Evolutionary conservation across 441 rosid genomes (phyloP).

Genomic region (Gossypium schwendimanii): DNA sequence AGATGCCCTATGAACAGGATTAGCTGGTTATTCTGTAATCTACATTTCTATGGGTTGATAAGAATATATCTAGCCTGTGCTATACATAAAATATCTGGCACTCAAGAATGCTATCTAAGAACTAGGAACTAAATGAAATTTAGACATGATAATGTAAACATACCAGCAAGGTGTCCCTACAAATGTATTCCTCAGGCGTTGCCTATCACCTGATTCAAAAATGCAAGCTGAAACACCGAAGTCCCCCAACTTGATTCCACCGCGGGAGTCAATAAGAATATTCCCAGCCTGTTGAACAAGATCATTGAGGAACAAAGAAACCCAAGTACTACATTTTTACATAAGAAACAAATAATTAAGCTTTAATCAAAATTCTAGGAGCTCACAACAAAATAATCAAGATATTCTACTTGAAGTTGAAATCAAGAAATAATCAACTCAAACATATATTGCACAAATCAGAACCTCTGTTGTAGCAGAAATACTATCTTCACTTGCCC

Average conservation of each 20-base stretch:
- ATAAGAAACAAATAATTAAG: not conserved
- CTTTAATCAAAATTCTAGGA: not conserved
- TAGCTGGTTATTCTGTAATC: not conserved
- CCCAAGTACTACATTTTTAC: not conserved
- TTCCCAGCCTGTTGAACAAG: slow-evolving; percentile 67
- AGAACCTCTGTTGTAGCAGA: not conserved
- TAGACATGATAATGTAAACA: slow-evolving; percentile 7
- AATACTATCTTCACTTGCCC: not conserved
- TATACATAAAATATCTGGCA: not conserved
- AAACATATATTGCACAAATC: slow-evolving; percentile 7
- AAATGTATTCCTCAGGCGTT: slow-evolving; percentile 92
- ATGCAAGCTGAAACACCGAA: slow-evolving; percentile 98
- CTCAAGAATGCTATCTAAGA: not conserved
- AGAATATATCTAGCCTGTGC: not conserved
- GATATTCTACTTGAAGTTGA: not conserved
- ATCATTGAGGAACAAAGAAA: slow-evolving; percentile 8
- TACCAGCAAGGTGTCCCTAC: slow-evolving; percentile 99
- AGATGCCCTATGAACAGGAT: not conserved
- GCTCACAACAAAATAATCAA: slow-evolving; percentile 1
- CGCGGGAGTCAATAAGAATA: slow-evolving; percentile 72
- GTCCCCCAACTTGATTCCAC: slow-evolving; percentile 83
- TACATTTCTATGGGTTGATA: not conserved
- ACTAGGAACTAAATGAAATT: not conserved
- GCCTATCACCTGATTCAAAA: slow-evolving; percentile 97
- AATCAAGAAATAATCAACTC: not conserved